Conservation (phyloP, 495 filamentous ascomycete genomes). For the Penicillium parvum region DNA sequence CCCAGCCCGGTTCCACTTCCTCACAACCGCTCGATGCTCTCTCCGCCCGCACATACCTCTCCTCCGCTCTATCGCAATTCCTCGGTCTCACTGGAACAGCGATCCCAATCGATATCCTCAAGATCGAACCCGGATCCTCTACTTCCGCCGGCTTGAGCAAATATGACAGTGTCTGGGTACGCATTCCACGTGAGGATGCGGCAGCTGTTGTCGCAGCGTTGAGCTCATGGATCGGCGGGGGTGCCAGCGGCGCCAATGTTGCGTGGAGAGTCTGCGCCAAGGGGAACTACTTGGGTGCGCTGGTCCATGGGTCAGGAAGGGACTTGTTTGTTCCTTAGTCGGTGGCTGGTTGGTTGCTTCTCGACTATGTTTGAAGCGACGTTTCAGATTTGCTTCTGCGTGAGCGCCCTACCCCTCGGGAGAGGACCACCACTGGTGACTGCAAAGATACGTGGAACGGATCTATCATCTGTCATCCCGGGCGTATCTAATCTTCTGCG, state of each 20-base stretch:
- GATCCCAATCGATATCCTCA: slow-evolving; percentile 77
- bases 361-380: not conserved
- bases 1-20: slow-evolving; percentile 23
- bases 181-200: slow-evolving; percentile 67
- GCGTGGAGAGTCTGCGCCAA: slow-evolving; percentile 56
- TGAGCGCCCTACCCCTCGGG: not conserved
- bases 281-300: slow-evolving; percentile 50
- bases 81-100: slow-evolving; percentile 72
- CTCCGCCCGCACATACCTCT: slow-evolving; percentile 68
- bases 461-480: too few species aligned
- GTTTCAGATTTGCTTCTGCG: not conserved
- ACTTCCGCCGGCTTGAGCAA: not conserved
- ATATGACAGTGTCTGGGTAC: slow-evolving; percentile 58
- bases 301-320: slow-evolving; percentile 40
- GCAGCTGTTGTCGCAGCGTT: slow-evolving; percentile 62
- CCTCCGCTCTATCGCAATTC: slow-evolving; percentile 70
- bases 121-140: slow-evolving; percentile 38
- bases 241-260: slow-evolving; percentile 34
- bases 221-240: slow-evolving; percentile 54
- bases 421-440: not conserved
- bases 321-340: slow-evolving; percentile 39
- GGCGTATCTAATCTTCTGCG: too few species aligned
- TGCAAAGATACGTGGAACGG: not conserved
- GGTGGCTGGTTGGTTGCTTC: not conserved
- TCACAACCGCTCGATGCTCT: slow-evolving; percentile 60